Base-by-base conservation (phyloP, 352 stramenopile species). In the Globisporangium spinosum region DNA sequence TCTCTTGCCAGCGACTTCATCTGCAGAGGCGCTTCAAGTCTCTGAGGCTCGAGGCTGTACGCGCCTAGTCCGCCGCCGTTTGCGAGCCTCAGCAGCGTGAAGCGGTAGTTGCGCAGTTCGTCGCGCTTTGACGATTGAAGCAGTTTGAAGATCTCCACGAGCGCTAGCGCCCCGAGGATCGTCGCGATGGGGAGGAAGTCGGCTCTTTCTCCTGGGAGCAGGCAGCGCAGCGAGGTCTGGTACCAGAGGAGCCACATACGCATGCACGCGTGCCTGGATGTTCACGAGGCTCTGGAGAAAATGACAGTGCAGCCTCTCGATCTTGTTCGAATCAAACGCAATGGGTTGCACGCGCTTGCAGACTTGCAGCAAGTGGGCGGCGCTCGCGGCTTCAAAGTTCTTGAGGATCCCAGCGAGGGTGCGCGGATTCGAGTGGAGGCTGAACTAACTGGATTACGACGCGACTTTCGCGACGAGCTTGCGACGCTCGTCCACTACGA, bases 251-350 rank as follows among this genome's bases (percentile, higher is more conserved):
- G 60, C 55, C 3, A 45, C 60, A 3, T 51, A 10, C 17, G 27
- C 60, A 6, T 51, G 15, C 17, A 35, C 22, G 3, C 51, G 35
- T 5, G 54, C 64, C 45, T 77, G 67, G 1, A 81, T 43, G 57
- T 80, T 82, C 1, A 70, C 29, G 2, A 81, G 62, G 5, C 65
- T 70, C 53, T 80, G 76, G 0, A 82, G 40, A 27, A 81, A 80
- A 22, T 75, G 60, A 0, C 76, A 53, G 47, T 84, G 76, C 20
- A 68, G 45, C 1, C 60, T 67, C 53, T 60, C 35, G 7, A 23
- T 34, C 10, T 70, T 58, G 27, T 67, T 58, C 0, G 61, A 20
- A 59, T 71, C 61, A 23, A 77, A 54, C 17, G 27, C 35, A 5
- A 55, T n/a, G 12, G 32, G 47, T 25, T 76, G n/a, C 23, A 59